phyloP scores from a whole-genome alignment of 306 rosid genomes.

The Arachis hypogaea region DNA sequence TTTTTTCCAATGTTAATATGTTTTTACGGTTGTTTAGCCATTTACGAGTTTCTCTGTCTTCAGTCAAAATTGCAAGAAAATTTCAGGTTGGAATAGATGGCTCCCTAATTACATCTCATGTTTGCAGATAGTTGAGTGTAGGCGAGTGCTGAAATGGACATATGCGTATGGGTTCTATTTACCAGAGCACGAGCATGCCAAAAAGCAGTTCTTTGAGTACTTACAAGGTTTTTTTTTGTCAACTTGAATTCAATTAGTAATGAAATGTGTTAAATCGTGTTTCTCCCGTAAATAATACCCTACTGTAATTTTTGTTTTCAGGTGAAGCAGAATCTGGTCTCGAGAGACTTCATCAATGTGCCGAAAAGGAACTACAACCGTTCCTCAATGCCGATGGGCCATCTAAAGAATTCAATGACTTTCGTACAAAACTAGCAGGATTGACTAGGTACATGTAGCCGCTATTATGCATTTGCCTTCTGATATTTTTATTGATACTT shows the following conservation, averaged over 20 bases:
- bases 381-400: constrained; percentile 61
- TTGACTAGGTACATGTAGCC: constrained; percentile 55
- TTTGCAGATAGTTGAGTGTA: constrained; percentile 90
- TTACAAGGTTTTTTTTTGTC: constrained; percentile 59
- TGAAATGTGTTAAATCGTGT: constrained; percentile 1
- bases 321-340: constrained; percentile 90
- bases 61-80: constrained; percentile 16
- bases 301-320: constrained; percentile 36
- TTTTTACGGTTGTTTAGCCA: constrained; percentile 3
- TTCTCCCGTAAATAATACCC: constrained; percentile 27
- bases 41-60: not conserved
- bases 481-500: not conserved
- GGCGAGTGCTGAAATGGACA: constrained; percentile 95
- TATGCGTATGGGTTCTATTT: constrained; percentile 92
- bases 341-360: constrained; percentile 83
- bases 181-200: constrained; percentile 72
- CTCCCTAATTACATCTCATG: constrained; percentile 33
- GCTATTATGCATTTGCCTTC: not conserved
- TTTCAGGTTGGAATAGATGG: constrained; percentile 12
- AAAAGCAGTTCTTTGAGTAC: constrained; percentile 74
- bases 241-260: constrained; percentile 19
- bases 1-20: constrained; percentile 4
- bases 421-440: constrained; percentile 84
- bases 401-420: constrained; percentile 72
- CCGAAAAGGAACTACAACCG: constrained; percentile 72